A percentile compares a stretch with the other conserved stretches of the same genome.
Evolutionary conservation across 1,284 basidiomycete species (phyloP).

Genomic region (Meripilus lineatus): DNA sequence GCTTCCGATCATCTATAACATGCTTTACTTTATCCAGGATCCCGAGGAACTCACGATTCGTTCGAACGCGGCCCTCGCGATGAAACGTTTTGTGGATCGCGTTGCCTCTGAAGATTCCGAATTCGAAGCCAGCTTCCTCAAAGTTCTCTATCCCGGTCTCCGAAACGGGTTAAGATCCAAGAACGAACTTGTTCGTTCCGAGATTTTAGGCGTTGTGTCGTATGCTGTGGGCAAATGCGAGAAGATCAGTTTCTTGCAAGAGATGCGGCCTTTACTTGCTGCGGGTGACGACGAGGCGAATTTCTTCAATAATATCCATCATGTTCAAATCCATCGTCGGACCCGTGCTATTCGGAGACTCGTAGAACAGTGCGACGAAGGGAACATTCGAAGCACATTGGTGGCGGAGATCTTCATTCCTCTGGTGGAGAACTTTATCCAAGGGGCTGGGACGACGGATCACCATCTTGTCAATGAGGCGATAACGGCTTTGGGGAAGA

Average conservation of each 20-base stretch:
- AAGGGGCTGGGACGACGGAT: constrained; percentile 68
- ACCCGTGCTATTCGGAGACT: constrained; percentile 85
- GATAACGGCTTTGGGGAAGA: constrained; percentile 70
- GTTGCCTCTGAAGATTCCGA: constrained; percentile 38
- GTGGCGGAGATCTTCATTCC: constrained; percentile 86
- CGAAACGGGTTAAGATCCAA: constrained; percentile 79
- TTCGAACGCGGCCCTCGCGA: constrained; percentile 72
- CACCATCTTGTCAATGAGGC: constrained; percentile 93
- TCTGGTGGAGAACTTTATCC: constrained; percentile 80
- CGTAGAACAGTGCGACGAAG: constrained; percentile 75
- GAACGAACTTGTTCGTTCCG: constrained; percentile 85
- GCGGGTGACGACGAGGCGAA: constrained; percentile 92
- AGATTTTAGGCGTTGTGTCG: constrained; percentile 80
- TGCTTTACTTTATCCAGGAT: constrained; percentile 87
- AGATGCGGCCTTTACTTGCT: constrained; percentile 82
- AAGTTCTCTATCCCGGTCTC: constrained; percentile 77
- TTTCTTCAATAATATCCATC: constrained; percentile 96
- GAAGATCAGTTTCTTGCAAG: constrained; percentile 58
- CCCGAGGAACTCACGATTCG: constrained; percentile 86
- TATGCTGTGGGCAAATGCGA: constrained; percentile 70
- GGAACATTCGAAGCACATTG: constrained; percentile 66
- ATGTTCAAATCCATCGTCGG: constrained; percentile 92
- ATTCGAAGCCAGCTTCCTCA: constrained; percentile 54
- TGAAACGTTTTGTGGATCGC: constrained; percentile 77
- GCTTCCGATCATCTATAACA: constrained; percentile 83